Percentiles rank a stretch among this genome's conserved stretches.
phyloP scores from a whole-genome alignment of 371 early-diverging fungal species.

The Blastocladiella emersonii region DNA sequence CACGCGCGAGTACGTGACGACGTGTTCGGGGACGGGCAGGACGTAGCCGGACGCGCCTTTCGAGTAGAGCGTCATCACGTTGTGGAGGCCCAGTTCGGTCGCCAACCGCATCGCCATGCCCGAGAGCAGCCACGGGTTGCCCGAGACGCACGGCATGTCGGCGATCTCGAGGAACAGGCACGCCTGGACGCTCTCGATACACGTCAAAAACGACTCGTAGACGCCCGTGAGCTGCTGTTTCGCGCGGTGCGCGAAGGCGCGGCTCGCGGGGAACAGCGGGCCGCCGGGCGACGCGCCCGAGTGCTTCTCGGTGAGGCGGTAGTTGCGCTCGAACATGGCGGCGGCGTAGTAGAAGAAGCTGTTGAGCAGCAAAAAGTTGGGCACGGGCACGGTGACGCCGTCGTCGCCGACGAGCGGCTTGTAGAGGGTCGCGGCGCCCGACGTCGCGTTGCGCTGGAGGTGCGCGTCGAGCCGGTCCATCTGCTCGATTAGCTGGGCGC shows the following conservation, averaged over 20 bases:
- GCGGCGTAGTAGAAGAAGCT: not conserved
- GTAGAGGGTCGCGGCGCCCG: no score
- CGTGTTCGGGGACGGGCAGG: not conserved
- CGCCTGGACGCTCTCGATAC: not conserved
- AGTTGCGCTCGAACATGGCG: no score
- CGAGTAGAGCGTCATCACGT: not conserved
- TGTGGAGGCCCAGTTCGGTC: not conserved
- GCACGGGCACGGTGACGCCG: not conserved
- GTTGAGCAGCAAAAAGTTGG: not conserved
- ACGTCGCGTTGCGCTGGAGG: not conserved
- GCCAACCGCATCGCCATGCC: not conserved
- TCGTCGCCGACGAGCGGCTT: no score
- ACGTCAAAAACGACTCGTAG: not conserved
- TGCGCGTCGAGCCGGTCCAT: not conserved
- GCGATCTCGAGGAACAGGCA: not conserved
- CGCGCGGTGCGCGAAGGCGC: not conserved
- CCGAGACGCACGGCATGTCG: not conserved
- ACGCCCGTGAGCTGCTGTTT: not conserved
- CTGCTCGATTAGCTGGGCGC: not conserved
- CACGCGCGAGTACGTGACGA: not conserved
- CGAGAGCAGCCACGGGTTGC: not conserved
- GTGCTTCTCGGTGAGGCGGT: not conserved
- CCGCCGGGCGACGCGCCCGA: not conserved
- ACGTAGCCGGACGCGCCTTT: not conserved
- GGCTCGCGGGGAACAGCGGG: not conserved